phyloP scores from a whole-genome alignment of 805 yeast genomes.

The Hemisphaericaspora nanyangensis region DNA sequence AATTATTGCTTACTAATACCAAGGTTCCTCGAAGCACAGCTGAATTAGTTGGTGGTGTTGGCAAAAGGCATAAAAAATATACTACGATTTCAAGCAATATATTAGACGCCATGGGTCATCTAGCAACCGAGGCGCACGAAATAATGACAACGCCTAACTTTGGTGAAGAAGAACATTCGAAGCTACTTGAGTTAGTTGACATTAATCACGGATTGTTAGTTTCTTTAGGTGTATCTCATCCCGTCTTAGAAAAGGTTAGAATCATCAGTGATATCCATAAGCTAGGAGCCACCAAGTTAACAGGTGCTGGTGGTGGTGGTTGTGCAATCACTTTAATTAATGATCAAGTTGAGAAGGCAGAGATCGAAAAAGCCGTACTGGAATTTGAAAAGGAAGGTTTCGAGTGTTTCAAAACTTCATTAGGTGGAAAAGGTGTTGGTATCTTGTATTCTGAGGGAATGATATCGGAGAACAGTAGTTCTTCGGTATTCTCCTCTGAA shows the following conservation, averaged over 20 bases:
- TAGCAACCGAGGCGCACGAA: conserved; percentile 70
- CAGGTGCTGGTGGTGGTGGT: conserved; percentile 99
- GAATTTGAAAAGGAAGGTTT: conserved; percentile 49
- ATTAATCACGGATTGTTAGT: conserved; percentile 86
- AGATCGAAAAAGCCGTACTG: conserved; percentile 31
- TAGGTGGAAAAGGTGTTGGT: conserved; percentile 92
- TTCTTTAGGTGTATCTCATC: conserved; percentile 89
- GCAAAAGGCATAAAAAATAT: conserved; percentile 45
- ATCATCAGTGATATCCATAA: conserved; percentile 56
- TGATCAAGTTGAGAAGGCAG: conserved; percentile 34
- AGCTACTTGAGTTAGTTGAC: conserved; percentile 60
- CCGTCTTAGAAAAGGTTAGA: conserved; percentile 76
- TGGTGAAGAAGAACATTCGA: conserved; percentile 32
- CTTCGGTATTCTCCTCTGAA: conserved; percentile 23
- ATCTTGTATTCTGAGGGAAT: conserved; percentile 20
- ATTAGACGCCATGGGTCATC: conserved; percentile 69
- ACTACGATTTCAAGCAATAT: conserved; percentile 57
- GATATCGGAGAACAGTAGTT: conserved; percentile 9
- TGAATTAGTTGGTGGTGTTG: conserved; percentile 73
- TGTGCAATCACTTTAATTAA: conserved; percentile 86
- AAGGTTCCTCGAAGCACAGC: conserved; percentile 87
- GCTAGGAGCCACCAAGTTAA: conserved; percentile 86
- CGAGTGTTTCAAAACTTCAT: conserved; percentile 70
- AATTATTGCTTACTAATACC: conserved; percentile 78
- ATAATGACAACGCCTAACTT: conserved; percentile 53